Evolutionary conservation across 345 rosid species (phyloP).

Genomic region (Leavenworthia alabamica): DNA sequence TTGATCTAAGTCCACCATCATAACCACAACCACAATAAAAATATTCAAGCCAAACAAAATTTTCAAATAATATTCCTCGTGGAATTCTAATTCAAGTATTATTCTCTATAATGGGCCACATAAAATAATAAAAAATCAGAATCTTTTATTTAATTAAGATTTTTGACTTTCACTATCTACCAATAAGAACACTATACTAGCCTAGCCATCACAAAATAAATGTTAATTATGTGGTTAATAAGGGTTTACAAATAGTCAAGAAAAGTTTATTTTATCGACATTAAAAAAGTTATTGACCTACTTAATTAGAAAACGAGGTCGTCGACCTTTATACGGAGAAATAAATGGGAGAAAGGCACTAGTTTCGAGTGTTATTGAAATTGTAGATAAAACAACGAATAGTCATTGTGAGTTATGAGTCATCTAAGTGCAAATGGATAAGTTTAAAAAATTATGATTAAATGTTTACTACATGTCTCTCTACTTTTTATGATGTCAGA

Average conservation of each 20-base stretch:
- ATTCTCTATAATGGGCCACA: constrained; percentile 23
- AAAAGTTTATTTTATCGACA: constrained; percentile 12
- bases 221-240: constrained; percentile 8
- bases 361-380: constrained; percentile 9
- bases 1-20: constrained; percentile 10
- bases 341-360: constrained; percentile 15
- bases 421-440: constrained; percentile 19
- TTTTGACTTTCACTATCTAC: neutral
- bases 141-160: neutral
- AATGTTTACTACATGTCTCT: neutral
- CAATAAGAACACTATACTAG: too few species aligned
- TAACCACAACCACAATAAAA: neutral
- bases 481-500: neutral
- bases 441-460: constrained; percentile 1
- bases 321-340: constrained; percentile 8
- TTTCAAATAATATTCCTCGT: constrained; percentile 11
- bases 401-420: constrained; percentile 12
- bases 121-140: constrained; percentile 5
- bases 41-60: neutral
- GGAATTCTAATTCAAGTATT: constrained; percentile 22
- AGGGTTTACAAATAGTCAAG: constrained; percentile 3
- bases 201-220: too few species aligned
- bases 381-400: constrained; percentile 11
- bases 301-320: constrained; percentile 4
- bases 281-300: constrained; percentile 13